Evolutionary conservation across 73 alveolate genomes (phyloP), one percentile per base, ranked within the genome.

Genomic region (Paramecium octaurelia): DNA sequence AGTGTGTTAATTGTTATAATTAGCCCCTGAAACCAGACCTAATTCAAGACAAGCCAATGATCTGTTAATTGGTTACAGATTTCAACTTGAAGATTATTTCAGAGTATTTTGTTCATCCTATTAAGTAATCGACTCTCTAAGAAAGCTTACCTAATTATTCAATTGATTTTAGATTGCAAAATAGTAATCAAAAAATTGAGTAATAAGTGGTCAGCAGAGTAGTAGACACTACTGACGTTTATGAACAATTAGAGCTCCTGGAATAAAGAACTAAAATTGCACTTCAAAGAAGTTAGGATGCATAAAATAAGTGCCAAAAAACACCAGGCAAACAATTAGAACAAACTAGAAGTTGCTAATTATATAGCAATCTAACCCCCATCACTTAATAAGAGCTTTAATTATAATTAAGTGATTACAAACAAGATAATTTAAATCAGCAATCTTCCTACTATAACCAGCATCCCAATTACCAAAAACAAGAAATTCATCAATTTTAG

Each of bases 11-110:
- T 35, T 73, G 11, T 36, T 73, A 40, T 73, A 73, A 73, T 40
- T 73, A 36, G 57, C 87, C 18, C 87, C 87, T 16, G 87, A 73
- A 16, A 73, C 58, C 35, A 73, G 87, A 73, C 87, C 87, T 12
- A 73, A 23, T 36, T 23, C 87, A 34, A 73, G 38, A 12, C 40
- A 36, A 14, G 87, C 87, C 42, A 27, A 64, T 64, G 84, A 64
- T 14, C 24, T 64, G 24, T 24, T 64, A n/a, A 64, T 64, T 23
- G 84, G 84, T 23, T 64, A 64, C 46, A 64, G 84, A 64, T 64
- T 64, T 64, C 24, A 64, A 64, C 24, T 64, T 12, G 84, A 64
- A 64, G 44, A 64, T 64, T 64, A 64, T 64, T 64, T 64, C 46
- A 64, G 84, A 64, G 84, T 64, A 64, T 31, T 31, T 64, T 31